Percentiles rank a stretch among this genome's conserved stretches.
Conservation (phyloP, 2,329 filamentous ascomycete genomes). For the Ascochyta rabiei region DNA sequence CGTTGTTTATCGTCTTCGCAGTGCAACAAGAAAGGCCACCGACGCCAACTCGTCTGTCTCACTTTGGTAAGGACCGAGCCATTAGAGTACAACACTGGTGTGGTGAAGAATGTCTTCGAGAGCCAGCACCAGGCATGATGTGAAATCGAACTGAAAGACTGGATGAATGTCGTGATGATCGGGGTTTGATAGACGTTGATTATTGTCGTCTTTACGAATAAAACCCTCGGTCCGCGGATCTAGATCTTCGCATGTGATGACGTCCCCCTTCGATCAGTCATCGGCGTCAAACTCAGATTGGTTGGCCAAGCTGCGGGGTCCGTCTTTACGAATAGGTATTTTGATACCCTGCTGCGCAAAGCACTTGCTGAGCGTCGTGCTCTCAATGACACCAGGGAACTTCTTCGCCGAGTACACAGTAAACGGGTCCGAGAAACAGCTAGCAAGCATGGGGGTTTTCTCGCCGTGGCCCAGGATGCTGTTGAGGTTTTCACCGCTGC, state of each 20-base stretch:
- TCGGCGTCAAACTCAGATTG: constrained; percentile 54
- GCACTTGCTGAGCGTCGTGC: constrained; percentile 85
- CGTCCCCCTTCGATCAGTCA: constrained; percentile 25
- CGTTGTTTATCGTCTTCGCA: not conserved
- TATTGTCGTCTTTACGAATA: too few species aligned
- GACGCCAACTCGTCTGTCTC: constrained; percentile 1
- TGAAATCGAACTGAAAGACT: not conserved
- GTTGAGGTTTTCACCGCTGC: constrained; percentile 55
- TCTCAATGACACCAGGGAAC: constrained; percentile 96
- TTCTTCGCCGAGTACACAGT: constrained; percentile 97
- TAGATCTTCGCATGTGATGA: not conserved
- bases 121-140: too few species aligned
- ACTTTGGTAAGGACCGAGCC: not conserved
- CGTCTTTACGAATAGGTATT: constrained; percentile 93
- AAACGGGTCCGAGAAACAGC: constrained; percentile 85
- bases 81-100: not conserved
- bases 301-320: constrained; percentile 56
- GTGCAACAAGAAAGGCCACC: not conserved
- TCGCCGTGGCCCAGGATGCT: constrained; percentile 72
- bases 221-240: not conserved
- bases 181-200: too few species aligned
- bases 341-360: constrained; percentile 96
- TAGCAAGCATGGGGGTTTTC: constrained; percentile 80
- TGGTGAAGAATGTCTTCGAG: not conserved
- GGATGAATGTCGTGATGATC: not conserved